Conservation (phyloP, 169 alveolate genomes). For the Theileria luwenshuni region DNA sequence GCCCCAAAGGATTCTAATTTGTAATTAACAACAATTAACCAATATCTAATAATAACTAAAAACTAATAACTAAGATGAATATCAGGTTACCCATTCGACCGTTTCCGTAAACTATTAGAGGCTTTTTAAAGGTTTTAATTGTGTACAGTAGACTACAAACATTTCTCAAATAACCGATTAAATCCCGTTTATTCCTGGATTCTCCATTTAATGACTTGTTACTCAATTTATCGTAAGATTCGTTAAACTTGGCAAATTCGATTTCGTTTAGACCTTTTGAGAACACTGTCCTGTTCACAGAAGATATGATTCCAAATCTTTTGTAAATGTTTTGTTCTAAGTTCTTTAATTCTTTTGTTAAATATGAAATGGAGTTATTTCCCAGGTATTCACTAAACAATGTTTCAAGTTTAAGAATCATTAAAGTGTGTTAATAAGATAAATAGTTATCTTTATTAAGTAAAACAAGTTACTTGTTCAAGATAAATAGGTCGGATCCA, state of each 20-base stretch:
- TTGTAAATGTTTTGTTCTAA: conserved; percentile 73
- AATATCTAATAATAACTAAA: conserved; percentile 5
- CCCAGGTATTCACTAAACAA: conserved; percentile 43
- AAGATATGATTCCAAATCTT: conserved; percentile 70
- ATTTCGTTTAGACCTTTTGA: conserved; percentile 45
- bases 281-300: conserved; percentile 62
- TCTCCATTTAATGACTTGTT: background rate
- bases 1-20: conserved; percentile 68
- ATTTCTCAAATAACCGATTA: conserved; percentile 54
- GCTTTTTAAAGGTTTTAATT: conserved; percentile 71
- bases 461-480: conserved; percentile 53
- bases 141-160: conserved; percentile 67
- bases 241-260: conserved; percentile 63
- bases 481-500: conserved; percentile 62
- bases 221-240: conserved; percentile 57
- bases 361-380: conserved; percentile 51
- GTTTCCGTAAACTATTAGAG: conserved; percentile 72
- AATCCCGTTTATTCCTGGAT: conserved; percentile 25
- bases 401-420: background rate
- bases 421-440: background rate
- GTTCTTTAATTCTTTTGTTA: conserved; percentile 65
- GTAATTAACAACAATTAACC: too few species aligned
- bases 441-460: background rate
- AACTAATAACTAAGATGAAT: background rate
- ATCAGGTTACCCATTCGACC: conserved; percentile 62